Conservation (phyloP, 768 basidiomycete genomes). For the Rubroboletus pulcherrimus region DNA sequence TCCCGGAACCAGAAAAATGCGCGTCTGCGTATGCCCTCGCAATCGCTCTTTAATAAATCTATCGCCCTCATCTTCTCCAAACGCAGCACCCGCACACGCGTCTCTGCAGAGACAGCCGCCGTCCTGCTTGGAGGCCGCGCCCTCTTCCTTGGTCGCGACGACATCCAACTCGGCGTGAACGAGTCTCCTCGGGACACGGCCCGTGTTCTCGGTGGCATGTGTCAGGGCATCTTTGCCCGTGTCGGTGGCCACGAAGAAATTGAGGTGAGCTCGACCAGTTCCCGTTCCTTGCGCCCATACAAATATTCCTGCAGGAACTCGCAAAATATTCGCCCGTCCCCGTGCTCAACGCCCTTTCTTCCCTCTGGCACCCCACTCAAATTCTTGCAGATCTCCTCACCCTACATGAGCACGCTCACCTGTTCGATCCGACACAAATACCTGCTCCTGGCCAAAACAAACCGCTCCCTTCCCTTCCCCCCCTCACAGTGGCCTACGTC, state of each 20-base stretch:
- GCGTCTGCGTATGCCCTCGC: conserved; percentile 58
- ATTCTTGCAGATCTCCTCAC: conserved; percentile 91
- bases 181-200: conserved; percentile 83
- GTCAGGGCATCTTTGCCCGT: conserved; percentile 94
- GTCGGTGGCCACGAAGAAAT: conserved; percentile 92
- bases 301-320: conserved; percentile 59
- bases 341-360: conserved; percentile 93
- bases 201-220: conserved; percentile 90
- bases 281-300: background rate
- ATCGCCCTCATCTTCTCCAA: conserved; percentile 92
- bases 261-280: conserved; percentile 57
- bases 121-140: conserved; percentile 81
- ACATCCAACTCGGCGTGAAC: conserved; percentile 96
- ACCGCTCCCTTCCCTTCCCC: conserved; percentile 53
- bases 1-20: conserved; percentile 26
- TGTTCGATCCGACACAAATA: conserved; percentile 40
- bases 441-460: conserved; percentile 15
- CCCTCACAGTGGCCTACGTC: conserved; percentile 88
- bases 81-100: conserved; percentile 86
- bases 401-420: conserved; percentile 68
- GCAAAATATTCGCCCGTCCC: conserved; percentile 89
- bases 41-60: conserved; percentile 76
- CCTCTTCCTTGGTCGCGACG: conserved; percentile 83
- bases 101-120: conserved; percentile 83
- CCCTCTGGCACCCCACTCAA: conserved; percentile 96